Percentiles rank a stretch among this genome's conserved stretches.
phyloP scores from a whole-genome alignment of 1,284 basidiomycete genomes.

The Leccinum insolens region DNA sequence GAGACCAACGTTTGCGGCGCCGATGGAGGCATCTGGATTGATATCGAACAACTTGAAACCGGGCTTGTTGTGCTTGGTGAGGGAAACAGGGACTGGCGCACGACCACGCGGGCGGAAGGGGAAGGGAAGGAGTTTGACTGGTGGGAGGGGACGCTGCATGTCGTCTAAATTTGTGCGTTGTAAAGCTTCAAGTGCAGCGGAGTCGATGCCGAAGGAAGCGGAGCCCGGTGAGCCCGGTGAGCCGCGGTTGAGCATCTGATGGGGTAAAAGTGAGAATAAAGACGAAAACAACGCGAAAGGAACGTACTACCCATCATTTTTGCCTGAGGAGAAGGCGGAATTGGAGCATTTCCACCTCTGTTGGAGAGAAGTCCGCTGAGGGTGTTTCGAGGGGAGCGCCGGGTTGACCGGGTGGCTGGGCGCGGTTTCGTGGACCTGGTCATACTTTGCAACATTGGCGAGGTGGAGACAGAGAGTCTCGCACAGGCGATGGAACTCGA shows the following conservation, averaged over 20 bases:
- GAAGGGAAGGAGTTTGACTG: conserved; percentile 33
- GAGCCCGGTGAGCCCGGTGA: conserved; percentile 19
- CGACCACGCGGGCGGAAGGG: conserved; percentile 35
- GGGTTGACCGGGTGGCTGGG: conserved; percentile 18
- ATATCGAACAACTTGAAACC: conserved; percentile 54
- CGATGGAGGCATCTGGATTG: conserved; percentile 46
- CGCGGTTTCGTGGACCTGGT: no score
- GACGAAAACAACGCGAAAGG: no score
- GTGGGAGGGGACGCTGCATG: conserved; percentile 22
- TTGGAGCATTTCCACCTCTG: conserved; percentile 56
- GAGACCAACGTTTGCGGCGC: conserved; percentile 66
- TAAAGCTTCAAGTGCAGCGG: conserved; percentile 40
- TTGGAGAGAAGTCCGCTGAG: conserved; percentile 46
- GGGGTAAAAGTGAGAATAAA: conserved; percentile 9
- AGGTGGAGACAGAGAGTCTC: no score
- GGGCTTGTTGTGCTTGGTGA: conserved; percentile 58
- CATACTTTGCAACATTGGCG: no score
- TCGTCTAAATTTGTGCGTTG: conserved; percentile 41
- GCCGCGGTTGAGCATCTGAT: conserved; percentile 58
- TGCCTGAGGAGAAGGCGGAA: conserved; percentile 88
- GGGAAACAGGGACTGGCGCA: conserved; percentile 39
- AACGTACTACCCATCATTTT: conserved; percentile 86
- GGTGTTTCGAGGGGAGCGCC: conserved; percentile 28
- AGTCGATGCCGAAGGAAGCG: conserved; percentile 37
- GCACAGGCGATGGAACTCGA: no score